These are phyloP conservation scores for Radiomyces spectabilis DNA, from an alignment of 192 early-diverging fungal species.

Conservation along the genomic window DNA sequence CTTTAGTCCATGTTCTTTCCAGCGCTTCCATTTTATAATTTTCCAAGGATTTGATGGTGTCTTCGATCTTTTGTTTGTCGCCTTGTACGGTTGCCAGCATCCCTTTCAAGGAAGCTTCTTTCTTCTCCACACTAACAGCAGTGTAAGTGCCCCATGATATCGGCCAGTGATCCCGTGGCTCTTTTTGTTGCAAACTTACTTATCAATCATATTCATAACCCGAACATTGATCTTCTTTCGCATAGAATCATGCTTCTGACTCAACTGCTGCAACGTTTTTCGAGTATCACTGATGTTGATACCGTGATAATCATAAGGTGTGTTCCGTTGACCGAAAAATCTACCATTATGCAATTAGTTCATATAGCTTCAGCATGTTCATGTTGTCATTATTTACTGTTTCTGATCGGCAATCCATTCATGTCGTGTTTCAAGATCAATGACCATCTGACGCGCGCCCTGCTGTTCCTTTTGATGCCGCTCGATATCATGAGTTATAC, in stretches of 20 bases:
- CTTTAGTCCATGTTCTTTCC: slow-evolving; percentile 82
- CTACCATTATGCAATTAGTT: too few relatives aligned
- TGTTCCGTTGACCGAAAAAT: slow-evolving; percentile 74
- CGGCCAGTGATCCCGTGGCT: neutral
- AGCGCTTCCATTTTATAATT: slow-evolving; percentile 88
- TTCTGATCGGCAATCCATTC: slow-evolving; percentile 89
- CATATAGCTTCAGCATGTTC: too few relatives aligned
- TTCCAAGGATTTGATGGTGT: slow-evolving; percentile 84
- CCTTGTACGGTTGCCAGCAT: slow-evolving; percentile 85
- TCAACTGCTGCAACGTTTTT: slow-evolving; percentile 68
- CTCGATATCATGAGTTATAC: slow-evolving; percentile 72
- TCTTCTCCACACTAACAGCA: slow-evolving; percentile 73
- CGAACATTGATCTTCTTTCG: slow-evolving; percentile 83
- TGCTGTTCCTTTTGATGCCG: slow-evolving; percentile 55
- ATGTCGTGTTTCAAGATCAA: slow-evolving; percentile 44
- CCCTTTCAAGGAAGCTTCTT: slow-evolving; percentile 71
- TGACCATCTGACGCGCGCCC: slow-evolving; percentile 33
- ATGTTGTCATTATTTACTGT: slow-evolving; percentile 46
- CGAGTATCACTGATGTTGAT: slow-evolving; percentile 67
- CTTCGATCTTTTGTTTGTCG: slow-evolving; percentile 94
- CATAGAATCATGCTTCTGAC: slow-evolving; percentile 71
- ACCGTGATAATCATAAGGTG: slow-evolving; percentile 79
- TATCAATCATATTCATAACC: slow-evolving; percentile 95
- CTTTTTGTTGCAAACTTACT: slow-evolving; percentile 31
- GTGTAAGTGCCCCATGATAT: neutral